phyloP scores from a whole-genome alignment of 2,329 filamentous ascomycete genomes.

The Colletotrichum limetticola region DNA sequence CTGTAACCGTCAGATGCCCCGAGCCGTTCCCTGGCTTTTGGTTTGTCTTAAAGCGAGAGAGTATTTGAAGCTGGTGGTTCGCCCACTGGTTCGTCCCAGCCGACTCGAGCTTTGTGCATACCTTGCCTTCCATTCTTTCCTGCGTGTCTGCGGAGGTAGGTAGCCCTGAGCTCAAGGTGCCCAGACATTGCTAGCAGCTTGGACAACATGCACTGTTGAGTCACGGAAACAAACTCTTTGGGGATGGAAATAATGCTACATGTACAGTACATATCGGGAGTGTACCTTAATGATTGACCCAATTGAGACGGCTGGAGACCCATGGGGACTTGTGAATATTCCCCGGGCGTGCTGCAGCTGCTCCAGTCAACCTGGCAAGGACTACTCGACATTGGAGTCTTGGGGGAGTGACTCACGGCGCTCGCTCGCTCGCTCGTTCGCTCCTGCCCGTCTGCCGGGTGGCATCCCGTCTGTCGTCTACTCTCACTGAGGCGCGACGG shows the following conservation, averaged over 20 bases:
- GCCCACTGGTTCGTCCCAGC: background rate
- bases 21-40: background rate
- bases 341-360: background rate
- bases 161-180: background rate
- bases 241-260: background rate
- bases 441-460: background rate
- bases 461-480: no score
- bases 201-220: slow-evolving; percentile 15
- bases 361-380: background rate
- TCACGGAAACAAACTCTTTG: background rate
- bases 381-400: background rate
- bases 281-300: background rate
- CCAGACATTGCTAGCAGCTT: slow-evolving; percentile 10
- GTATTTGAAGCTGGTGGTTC: background rate
- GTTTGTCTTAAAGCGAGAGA: background rate
- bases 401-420: background rate
- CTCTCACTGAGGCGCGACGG: no score
- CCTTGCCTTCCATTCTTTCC: background rate
- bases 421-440: slow-evolving; percentile 3
- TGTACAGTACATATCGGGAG: background rate
- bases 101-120: background rate
- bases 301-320: background rate
- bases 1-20: slow-evolving; percentile 13
- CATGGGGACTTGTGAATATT: background rate
- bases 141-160: background rate